These are phyloP conservation scores for Saitozyma sp. DNA, from an alignment of 768 basidiomycete genomes.

Conservation along the genomic window DNA sequence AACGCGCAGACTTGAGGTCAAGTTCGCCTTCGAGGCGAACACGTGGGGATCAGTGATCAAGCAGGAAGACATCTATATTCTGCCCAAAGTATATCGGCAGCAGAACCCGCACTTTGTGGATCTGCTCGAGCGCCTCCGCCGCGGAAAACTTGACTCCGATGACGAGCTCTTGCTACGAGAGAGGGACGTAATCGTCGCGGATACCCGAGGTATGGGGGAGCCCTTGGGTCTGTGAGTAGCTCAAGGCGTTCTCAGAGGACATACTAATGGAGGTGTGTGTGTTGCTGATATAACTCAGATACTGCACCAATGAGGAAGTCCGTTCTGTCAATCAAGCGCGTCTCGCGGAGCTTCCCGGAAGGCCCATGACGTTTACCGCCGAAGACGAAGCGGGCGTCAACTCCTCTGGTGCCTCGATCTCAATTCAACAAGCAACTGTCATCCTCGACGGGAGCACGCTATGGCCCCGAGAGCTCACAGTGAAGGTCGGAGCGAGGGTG, in stretches of 20 bases:
- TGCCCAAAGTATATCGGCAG: conserved; percentile 51
- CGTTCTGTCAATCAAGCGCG: conserved; percentile 25
- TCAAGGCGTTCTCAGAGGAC: no score
- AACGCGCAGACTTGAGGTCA: neutral
- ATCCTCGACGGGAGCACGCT: conserved; percentile 28
- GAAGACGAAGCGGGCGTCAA: conserved; percentile 27
- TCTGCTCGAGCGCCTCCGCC: conserved; percentile 49
- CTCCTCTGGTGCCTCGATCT: conserved; percentile 17
- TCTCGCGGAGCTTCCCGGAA: conserved; percentile 14
- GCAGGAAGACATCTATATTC: conserved; percentile 30
- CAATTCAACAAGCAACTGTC: conserved; percentile 16
- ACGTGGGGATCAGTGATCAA: conserved; percentile 41
- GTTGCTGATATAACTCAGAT: neutral
- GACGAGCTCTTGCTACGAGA: conserved; percentile 70
- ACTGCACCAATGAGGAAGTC: conserved; percentile 17
- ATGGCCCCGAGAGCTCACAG: conserved; percentile 22
- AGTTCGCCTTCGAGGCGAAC: conserved; percentile 43
- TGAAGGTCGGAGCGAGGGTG: conserved; percentile 42
- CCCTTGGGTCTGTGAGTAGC: conserved; percentile 77
- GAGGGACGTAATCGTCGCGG: conserved; percentile 67
- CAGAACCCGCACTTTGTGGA: conserved; percentile 43
- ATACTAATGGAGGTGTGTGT: conserved; percentile 9
- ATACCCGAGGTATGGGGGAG: conserved; percentile 66
- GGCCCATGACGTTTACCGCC: conserved; percentile 10
- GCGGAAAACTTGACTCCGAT: conserved; percentile 56